A percentile compares a stretch with the other conserved stretches of the same genome.
phyloP scores from a whole-genome alignment of 805 yeast genomes.

The Ascoidea asiatica region DNA sequence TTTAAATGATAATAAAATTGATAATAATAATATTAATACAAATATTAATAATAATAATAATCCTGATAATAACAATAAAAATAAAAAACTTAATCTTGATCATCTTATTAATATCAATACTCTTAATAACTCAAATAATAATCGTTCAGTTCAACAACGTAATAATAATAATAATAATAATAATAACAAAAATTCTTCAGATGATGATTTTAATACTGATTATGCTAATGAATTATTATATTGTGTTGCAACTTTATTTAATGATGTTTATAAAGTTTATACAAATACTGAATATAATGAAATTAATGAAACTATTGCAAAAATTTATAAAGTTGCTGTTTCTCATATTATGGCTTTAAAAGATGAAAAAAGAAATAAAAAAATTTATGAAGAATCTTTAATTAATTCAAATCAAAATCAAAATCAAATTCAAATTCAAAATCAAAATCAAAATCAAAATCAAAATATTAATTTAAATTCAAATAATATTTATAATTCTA shows the following conservation, averaged over 20 bases:
- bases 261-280: constrained; percentile 7
- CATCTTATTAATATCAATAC: background rate
- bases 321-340: constrained; percentile 8
- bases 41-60: too few relatives aligned
- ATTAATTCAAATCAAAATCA: background rate
- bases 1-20: constrained; percentile 6
- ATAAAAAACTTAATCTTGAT: background rate
- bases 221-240: constrained; percentile 5
- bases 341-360: constrained; percentile 11
- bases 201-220: background rate
- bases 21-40: background rate
- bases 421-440: too few relatives aligned
- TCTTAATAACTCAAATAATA: constrained; percentile 2
- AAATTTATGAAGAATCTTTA: background rate
- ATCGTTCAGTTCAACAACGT: background rate
- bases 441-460: too few relatives aligned
- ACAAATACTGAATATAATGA: constrained; percentile 8
- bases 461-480: background rate
- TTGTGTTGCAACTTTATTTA: constrained; percentile 8
- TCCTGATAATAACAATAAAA: background rate
- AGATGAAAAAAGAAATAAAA: constrained; percentile 6
- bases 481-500: background rate
- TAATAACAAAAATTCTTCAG: constrained; percentile 4
- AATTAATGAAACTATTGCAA: constrained; percentile 6
- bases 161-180: background rate